These are phyloP conservation scores for Tricholoma saponaceum DNA, from an alignment of 768 basidiomycete genomes.

Conservation along the genomic window DNA sequence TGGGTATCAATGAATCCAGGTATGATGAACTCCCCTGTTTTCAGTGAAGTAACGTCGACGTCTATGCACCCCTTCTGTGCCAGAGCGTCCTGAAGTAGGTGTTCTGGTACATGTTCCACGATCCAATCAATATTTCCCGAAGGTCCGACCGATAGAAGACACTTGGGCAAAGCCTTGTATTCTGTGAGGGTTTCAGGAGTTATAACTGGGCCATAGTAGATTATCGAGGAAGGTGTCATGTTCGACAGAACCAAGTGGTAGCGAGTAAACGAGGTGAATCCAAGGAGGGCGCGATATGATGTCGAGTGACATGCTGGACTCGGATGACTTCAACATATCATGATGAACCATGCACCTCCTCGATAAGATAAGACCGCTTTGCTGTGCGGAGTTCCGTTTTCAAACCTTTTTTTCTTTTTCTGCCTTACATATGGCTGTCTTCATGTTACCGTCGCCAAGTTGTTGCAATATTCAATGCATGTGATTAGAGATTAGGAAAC, in stretches of 20 bases:
- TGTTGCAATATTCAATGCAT: too few relatives aligned
- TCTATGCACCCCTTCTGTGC: conserved; percentile 46
- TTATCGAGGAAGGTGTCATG: conserved; percentile 10
- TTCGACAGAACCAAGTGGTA: neutral
- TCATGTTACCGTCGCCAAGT: too few relatives aligned
- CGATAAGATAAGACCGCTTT: neutral
- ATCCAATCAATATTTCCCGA: conserved; percentile 66
- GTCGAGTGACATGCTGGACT: neutral
- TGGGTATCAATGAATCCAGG: conserved; percentile 94
- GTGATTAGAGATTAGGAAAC: too few relatives aligned
- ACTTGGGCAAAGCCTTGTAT: conserved; percentile 44
- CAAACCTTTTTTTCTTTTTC: too few relatives aligned
- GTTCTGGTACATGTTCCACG: conserved; percentile 48
- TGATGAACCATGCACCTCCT: neutral
- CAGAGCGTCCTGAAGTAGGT: conserved; percentile 46
- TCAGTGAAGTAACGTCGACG: conserved; percentile 38
- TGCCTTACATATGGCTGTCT: too few relatives aligned
- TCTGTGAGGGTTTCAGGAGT: conserved; percentile 42
- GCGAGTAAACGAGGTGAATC: neutral
- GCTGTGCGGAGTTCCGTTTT: too few relatives aligned
- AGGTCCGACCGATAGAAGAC: conserved; percentile 50
- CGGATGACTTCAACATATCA: neutral
- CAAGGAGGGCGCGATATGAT: neutral
- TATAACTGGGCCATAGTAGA: conserved; percentile 54
- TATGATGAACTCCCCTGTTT: conserved; percentile 64